Base-by-base conservation (phyloP, 2,329 filamentous ascomycete species). In the Cladorrhinum sp. region DNA sequence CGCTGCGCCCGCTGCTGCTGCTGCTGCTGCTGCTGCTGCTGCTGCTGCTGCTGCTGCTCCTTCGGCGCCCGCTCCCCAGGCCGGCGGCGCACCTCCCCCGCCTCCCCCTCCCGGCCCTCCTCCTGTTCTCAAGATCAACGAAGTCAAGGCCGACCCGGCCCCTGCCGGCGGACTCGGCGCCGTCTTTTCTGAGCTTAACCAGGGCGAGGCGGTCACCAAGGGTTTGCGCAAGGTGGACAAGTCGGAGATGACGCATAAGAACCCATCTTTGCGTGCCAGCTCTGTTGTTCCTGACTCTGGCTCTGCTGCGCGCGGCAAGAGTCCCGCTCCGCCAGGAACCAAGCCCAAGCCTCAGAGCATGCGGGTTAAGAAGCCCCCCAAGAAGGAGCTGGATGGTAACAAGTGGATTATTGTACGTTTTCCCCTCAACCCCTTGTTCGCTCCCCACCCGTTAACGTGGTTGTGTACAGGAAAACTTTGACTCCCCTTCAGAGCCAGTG, bases 171-270 rank as follows among this genome's bases (percentile, higher is more conserved):
- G 94, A 59, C 86, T 96, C 74, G 86, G 87, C 21, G 92, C 94
- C 23, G 92, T 99, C 2, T 99, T 99, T 74, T 89, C 88, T 46
- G 90, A 97, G 67, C 80, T 99, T 57, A 98, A 98, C 77, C 88
- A 89, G 73, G 95, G 95, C 60, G 86, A 91, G 62, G 82, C 85
- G n/a, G 91, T 99, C 62, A 99, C 95, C 3, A 87, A 91, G 66
- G 88, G 90, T 30, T 82, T 99, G 36, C 89, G 90, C 67, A 99
- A 97, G 80, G 95, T 99, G 55, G 94, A 97, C 77, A 89, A 88
- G 72, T 95, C 90, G 58, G 83, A 98, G 75, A 97, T 97, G 94
- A 99, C 95, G 62, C 95, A 99, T 78, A 98, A 98, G 81, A 99
- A 99, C 76, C 95, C 95, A 14, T 86, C 87, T 9, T 81, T 99